A percentile compares a stretch with the other conserved stretches of the same genome.
Evolutionary conservation across 192 early-diverging fungal genomes (phyloP).

Genomic region (Coemansia pectinata): DNA sequence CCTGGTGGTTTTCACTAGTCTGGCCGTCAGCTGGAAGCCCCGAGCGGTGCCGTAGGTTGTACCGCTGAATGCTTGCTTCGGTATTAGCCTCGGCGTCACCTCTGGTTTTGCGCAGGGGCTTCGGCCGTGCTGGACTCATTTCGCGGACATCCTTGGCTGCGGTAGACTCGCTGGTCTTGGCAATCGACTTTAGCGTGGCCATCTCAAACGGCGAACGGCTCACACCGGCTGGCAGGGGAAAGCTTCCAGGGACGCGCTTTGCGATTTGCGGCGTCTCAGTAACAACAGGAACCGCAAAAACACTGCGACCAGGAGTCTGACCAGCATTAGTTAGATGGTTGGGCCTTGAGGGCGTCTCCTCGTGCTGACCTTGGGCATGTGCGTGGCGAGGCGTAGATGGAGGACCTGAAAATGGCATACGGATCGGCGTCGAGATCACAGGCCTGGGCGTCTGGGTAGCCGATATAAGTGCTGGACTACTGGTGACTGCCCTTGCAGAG

Average conservation of each 20-base stretch:
- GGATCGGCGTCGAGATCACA: background rate
- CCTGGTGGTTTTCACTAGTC: background rate
- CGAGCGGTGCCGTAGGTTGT: conserved; percentile 33
- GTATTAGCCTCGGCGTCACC: background rate
- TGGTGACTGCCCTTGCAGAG: background rate
- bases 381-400: conserved; percentile 33
- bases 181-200: background rate
- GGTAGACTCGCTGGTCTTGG: background rate
- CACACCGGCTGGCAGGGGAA: background rate
- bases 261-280: conserved; percentile 3
- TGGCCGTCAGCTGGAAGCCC: background rate
- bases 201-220: conserved; percentile 34
- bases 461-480: background rate
- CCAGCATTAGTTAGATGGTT: conserved; percentile 7
- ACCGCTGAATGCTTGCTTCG: conserved; percentile 15
- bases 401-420: conserved; percentile 38
- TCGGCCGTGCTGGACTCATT: conserved; percentile 6
- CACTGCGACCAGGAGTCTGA: conserved; percentile 8
- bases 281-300: conserved; percentile 3
- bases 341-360: background rate
- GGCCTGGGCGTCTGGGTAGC: conserved; percentile 16
- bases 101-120: background rate
- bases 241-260: conserved; percentile 15
- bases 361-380: background rate
- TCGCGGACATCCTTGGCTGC: background rate